Percentiles rank a stretch among this genome's conserved stretches.
Evolutionary conservation across 129 eudicot genomes (phyloP).

Genomic region (Ambrosia trifida): DNA sequence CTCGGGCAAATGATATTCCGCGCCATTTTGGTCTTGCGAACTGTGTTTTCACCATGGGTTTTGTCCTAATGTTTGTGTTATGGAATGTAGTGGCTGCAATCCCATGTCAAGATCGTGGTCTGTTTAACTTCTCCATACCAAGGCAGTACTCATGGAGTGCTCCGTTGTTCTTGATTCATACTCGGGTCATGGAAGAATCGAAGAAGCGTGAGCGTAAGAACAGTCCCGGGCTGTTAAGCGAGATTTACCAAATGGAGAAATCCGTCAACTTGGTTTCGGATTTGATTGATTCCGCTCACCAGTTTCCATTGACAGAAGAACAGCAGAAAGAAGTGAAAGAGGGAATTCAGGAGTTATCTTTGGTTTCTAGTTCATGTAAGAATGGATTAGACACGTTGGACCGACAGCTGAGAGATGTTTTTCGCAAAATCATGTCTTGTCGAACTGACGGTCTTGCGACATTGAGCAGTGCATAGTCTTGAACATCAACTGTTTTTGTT

Average conservation of each 20-base stretch:
- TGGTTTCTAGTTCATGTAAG: constrained; percentile 51
- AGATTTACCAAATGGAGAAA: constrained; percentile 65
- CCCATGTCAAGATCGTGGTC: constrained; percentile 86
- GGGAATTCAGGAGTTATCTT: constrained; percentile 47
- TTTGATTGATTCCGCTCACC: constrained; percentile 61
- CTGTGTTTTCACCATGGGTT: constrained; percentile 69
- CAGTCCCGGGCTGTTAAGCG: constrained; percentile 63
- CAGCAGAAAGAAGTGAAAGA: constrained; percentile 61
- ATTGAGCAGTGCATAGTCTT: constrained; percentile 41
- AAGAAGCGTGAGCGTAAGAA: constrained; percentile 63
- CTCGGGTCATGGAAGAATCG: constrained; percentile 62
- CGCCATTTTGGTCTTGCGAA: constrained; percentile 50
- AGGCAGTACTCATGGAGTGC: constrained; percentile 62
- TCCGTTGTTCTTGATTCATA: constrained; percentile 53
- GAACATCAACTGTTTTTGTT: constrained; percentile 16
- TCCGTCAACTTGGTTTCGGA: constrained; percentile 55
- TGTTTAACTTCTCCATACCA: constrained; percentile 58
- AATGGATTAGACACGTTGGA: constrained; percentile 64
- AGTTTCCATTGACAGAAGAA: constrained; percentile 68
- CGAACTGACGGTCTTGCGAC: constrained; percentile 66
- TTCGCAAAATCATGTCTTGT: constrained; percentile 65
- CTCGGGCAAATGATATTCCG: constrained; percentile 53
- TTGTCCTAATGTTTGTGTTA: constrained; percentile 62
- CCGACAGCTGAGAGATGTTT: constrained; percentile 60
- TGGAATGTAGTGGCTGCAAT: constrained; percentile 88